These are phyloP conservation scores for Candida bentonensis DNA, from an alignment of 805 yeast species.

Conservation along the genomic window DNA sequence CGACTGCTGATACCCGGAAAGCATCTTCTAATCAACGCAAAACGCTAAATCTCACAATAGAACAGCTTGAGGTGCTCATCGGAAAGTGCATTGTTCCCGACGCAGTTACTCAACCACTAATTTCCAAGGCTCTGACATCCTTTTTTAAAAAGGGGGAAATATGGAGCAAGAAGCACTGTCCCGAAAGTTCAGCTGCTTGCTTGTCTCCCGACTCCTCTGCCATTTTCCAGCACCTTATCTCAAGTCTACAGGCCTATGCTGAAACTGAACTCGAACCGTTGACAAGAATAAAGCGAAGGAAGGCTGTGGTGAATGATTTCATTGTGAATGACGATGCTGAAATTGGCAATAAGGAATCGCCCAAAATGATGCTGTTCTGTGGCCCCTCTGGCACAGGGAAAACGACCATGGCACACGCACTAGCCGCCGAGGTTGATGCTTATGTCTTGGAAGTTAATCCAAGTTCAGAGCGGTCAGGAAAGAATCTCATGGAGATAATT, in stretches of 20 bases:
- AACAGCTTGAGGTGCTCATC: not conserved
- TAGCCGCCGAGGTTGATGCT: constrained; percentile 45
- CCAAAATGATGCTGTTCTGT: constrained; percentile 27
- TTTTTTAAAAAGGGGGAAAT: not conserved
- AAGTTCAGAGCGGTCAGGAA: constrained; percentile 55
- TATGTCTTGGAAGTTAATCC: constrained; percentile 71
- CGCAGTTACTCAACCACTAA: not conserved
- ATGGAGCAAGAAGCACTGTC: not conserved
- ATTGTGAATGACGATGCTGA: constrained; percentile 15
- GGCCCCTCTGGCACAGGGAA: constrained; percentile 70
- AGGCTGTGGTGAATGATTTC: constrained; percentile 11
- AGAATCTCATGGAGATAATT: constrained; percentile 46
- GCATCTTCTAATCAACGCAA: not conserved
- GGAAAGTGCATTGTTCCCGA: not conserved
- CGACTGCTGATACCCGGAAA: too few relatives aligned
- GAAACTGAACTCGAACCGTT: not conserved
- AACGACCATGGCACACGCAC: constrained; percentile 51
- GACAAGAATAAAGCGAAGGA: constrained; percentile 6
- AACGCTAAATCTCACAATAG: not conserved
- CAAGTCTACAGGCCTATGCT: not conserved
- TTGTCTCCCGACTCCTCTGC: not conserved
- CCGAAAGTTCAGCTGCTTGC: not conserved
- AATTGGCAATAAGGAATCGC: constrained; percentile 5
- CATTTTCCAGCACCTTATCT: not conserved
- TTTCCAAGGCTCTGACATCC: not conserved